A percentile compares a stretch with the other conserved stretches of the same genome.
These are phyloP conservation scores for Chamaecrista fasciculata DNA, from an alignment of 306 rosid genomes.

Conservation along the genomic window DNA sequence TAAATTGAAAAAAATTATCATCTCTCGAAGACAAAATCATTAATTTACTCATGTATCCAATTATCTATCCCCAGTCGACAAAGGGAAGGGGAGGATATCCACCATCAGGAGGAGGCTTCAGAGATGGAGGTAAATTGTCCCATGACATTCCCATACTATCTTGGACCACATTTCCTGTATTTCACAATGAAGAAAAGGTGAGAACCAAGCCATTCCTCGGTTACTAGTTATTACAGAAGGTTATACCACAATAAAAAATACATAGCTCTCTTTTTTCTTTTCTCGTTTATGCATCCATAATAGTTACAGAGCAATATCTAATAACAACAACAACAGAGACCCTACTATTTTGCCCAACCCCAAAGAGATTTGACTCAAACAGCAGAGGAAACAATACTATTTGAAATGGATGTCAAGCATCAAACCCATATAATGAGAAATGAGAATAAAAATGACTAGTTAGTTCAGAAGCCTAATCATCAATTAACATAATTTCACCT, in stretches of 20 bases:
- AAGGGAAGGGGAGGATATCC: conserved; percentile 55
- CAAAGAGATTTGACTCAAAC: too few species aligned
- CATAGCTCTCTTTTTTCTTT: not conserved
- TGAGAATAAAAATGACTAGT: too few species aligned
- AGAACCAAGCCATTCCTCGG: not conserved
- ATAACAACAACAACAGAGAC: not conserved
- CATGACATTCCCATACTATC: conserved; percentile 49
- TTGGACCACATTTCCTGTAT: conserved; percentile 46
- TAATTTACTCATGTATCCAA: too few species aligned
- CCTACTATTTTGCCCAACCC: not conserved
- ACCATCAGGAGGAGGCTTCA: conserved; percentile 68
- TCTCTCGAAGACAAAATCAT: too few species aligned
- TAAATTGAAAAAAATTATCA: too few species aligned
- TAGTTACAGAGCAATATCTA: not conserved
- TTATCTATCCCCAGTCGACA: conserved; percentile 68
- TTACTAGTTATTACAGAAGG: too few species aligned
- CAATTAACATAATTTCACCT: conserved; percentile 29
- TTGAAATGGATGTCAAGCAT: not conserved
- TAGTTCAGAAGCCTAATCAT: not conserved
- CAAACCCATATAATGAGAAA: too few species aligned
- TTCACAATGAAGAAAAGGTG: conserved; percentile 6
- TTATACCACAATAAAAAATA: not conserved
- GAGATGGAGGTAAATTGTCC: conserved; percentile 77
- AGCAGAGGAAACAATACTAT: not conserved
- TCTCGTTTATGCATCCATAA: not conserved